Evolutionary conservation across 768 basidiomycete species (phyloP), one percentile per base, ranked within the genome.

Genomic region (Asterophora lycoperdoides): DNA sequence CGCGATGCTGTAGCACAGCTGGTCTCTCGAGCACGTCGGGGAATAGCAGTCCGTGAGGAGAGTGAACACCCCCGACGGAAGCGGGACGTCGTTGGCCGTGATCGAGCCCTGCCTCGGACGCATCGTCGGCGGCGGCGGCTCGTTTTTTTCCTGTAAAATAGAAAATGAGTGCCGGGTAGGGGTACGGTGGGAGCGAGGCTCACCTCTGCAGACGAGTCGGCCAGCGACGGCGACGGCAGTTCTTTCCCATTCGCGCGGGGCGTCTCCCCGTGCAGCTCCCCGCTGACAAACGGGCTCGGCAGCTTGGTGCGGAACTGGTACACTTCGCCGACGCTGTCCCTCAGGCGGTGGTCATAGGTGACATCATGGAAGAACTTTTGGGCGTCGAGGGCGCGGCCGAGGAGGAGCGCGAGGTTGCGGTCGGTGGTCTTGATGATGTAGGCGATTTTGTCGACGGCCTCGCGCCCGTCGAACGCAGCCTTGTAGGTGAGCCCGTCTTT

Each of bases 331-430:
- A 83, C 72, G 59, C 83, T 92, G 67, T 98, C 96, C 43, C 96
- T 75, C 49, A 99, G 65, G 11, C 95, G 86, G 65, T 99, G 96
- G 61, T 97, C 95, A 62, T 98, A 99, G 8, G 96, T 97, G 56
- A 99, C 96, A 61, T 98, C 96, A 62, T 99, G 96, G 64, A 99
- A 98, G 70, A 93, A 98, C 70, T 98, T 98, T 66, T 98, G 96
- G 8, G 94, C 88, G 61, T 98, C 96, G 45, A 99, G 73, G 2
- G 96, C 93, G 35, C 96, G 80, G 5, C 96, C 96, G n/a, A 98
- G 78, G 2, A 99, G 75, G 38, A 98, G 71, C 9, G 96, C 96
- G 20, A 99, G 78, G 67, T 96, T 98, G 11, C 96, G 80, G 69
- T 99, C 96, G 5, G 93, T 92, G 3, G 96, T 98, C 70, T 94